phyloP scores from a whole-genome alignment of 2,329 filamentous ascomycete genomes.

The Aspergillus japonicus region DNA sequence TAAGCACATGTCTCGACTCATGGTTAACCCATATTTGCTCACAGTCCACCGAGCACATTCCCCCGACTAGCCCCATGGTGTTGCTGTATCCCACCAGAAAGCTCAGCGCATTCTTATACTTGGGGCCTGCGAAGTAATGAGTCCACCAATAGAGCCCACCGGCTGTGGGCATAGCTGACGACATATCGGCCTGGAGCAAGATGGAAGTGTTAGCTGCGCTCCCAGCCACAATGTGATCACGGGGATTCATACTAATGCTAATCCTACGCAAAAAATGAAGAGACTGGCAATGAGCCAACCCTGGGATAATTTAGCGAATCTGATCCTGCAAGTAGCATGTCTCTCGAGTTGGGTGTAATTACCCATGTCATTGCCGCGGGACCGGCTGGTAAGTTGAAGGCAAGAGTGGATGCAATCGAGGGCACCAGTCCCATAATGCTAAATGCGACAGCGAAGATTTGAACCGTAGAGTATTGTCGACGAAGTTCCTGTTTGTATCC shows the following conservation, averaged over 20 bases:
- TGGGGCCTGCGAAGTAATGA: constrained; percentile 57
- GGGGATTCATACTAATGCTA: constrained; percentile 55
- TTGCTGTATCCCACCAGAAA: constrained; percentile 63
- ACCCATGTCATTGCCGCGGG: constrained; percentile 63
- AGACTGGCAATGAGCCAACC: constrained; percentile 59
- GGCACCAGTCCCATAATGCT: constrained; percentile 62
- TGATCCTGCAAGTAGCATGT: not conserved
- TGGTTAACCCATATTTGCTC: constrained; percentile 3
- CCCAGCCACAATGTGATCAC: not conserved
- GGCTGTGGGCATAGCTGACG: constrained; percentile 57
- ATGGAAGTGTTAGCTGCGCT: not conserved
- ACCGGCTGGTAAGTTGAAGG: constrained; percentile 60
- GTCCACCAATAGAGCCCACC: constrained; percentile 62
- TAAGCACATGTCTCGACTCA: not conserved
- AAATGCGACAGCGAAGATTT: constrained; percentile 61
- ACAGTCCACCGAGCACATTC: constrained; percentile 62
- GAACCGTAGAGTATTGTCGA: constrained; percentile 61
- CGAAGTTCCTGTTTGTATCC: constrained; percentile 61
- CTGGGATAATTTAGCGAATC: constrained; percentile 23
- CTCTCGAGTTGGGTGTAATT: constrained; percentile 8
- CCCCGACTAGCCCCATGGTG: constrained; percentile 60
- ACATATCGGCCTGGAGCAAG: constrained; percentile 46
- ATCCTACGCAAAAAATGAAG: constrained; percentile 59
- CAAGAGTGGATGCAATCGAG: constrained; percentile 59
- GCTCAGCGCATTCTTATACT: constrained; percentile 57